phyloP scores from a whole-genome alignment of 352 stramenopile species.

The Pythium vanterpoolii region DNA sequence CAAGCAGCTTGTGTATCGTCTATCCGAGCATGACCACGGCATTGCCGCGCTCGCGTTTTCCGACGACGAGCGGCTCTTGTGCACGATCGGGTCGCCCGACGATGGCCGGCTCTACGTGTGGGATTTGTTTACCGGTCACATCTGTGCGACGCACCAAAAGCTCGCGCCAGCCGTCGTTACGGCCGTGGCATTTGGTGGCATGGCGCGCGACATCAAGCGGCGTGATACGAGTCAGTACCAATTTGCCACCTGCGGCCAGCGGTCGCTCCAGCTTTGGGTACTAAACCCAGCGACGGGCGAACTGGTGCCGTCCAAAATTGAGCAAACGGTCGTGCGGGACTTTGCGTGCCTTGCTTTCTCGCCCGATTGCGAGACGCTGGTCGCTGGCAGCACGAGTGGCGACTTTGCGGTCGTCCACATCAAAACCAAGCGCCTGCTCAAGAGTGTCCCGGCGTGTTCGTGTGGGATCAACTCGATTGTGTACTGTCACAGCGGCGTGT shows the following conservation, averaged over 20 bases:
- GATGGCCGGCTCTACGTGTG: slow-evolving; percentile 89
- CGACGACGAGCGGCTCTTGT: slow-evolving; percentile 88
- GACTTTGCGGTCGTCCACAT: slow-evolving; percentile 84
- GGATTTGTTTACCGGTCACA: slow-evolving; percentile 87
- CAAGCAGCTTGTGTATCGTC: slow-evolving; percentile 66
- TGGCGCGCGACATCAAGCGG: slow-evolving; percentile 89
- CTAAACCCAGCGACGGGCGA: slow-evolving; percentile 85
- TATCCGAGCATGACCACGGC: slow-evolving; percentile 91
- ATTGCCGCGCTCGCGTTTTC: slow-evolving; percentile 87
- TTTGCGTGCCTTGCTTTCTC: slow-evolving; percentile 85
- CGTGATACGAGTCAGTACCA: slow-evolving; percentile 86
- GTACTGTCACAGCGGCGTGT: slow-evolving; percentile 39
- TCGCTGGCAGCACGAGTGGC: slow-evolving; percentile 83
- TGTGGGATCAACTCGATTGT: slow-evolving; percentile 71
- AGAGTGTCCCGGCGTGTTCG: slow-evolving; percentile 75
- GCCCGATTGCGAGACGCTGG: slow-evolving; percentile 73
- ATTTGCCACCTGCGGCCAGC: slow-evolving; percentile 80
- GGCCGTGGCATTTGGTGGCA: slow-evolving; percentile 76
- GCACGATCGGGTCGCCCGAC: slow-evolving; percentile 65
- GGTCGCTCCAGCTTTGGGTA: slow-evolving; percentile 80
- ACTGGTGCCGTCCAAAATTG: slow-evolving; percentile 64
- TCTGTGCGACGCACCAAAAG: slow-evolving; percentile 82
- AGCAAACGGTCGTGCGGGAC: slow-evolving; percentile 73
- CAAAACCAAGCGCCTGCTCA: slow-evolving; percentile 62
- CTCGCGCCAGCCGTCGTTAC: slow-evolving; percentile 52